Evolutionary conservation across 192 early-diverging fungal genomes (phyloP).

Genomic region (Bifiguratus adelaidae): DNA sequence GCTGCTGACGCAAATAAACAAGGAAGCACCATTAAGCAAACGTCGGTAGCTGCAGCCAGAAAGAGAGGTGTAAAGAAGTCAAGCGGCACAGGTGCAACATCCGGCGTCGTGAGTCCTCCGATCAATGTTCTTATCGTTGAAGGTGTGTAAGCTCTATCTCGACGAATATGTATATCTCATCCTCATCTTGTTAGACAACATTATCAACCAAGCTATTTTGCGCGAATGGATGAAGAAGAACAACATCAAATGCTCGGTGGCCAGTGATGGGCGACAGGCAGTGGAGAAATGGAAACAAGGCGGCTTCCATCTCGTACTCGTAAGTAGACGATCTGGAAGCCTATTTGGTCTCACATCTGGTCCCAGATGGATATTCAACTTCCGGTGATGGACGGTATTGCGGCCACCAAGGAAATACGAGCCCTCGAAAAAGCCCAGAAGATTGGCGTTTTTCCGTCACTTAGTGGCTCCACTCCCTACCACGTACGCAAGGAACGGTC

Average conservation of each 20-base stretch:
- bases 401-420: conserved; percentile 53
- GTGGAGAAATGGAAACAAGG: conserved; percentile 65
- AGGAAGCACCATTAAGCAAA: too few species aligned
- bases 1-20: too few species aligned
- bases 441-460: conserved; percentile 37
- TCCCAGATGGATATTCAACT: conserved; percentile 70
- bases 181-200: conserved; percentile 40
- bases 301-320: conserved; percentile 54
- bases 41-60: neutral
- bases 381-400: conserved; percentile 61
- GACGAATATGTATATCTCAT: neutral
- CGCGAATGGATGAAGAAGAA: conserved; percentile 60
- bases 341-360: neutral
- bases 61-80: neutral
- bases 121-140: conserved; percentile 76
- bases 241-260: conserved; percentile 63
- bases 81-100: conserved; percentile 7
- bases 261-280: conserved; percentile 72
- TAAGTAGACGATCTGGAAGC: conserved; percentile 11
- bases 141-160: conserved; percentile 19
- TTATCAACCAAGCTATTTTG: conserved; percentile 64
- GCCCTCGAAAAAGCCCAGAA: conserved; percentile 39
- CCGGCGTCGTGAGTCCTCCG: conserved; percentile 32
- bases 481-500: conserved; percentile 11
- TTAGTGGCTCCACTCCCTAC: conserved; percentile 12